Base-by-base conservation (phyloP, 345 rosid genomes). In the Syzygium jambos region DNA sequence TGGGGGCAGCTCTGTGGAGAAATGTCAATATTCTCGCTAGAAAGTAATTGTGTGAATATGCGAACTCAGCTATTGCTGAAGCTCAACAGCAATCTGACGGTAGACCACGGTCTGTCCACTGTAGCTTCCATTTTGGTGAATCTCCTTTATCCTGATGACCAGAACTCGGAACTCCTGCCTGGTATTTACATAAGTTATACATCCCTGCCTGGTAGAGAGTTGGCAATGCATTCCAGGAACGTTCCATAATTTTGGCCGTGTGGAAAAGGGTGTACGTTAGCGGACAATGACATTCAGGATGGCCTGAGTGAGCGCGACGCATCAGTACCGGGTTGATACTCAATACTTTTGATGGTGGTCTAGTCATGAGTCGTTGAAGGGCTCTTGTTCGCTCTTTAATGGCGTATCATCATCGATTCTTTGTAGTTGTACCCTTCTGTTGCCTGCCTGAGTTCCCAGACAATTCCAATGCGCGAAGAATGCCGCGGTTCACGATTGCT, bases 271-370 rank as follows among this genome's bases (percentile, higher is more conserved):
- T n/a, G 73, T n/a, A 3, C 6, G 19, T 27, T n/a, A 13, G 65
- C 7, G 29, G 65, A 57, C 7, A 57, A 6, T 25, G 29, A 61
- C 73, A 61, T 61, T 6, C 34, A 61, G 73, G 38, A 0, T n/a
- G 73, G 73, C 19, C 34, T 0, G 1, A n/a, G 73, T 17, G 9
- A 34, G 0, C 0, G 7, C 14, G 1, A 17, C 3, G 25, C 34
- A 68, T 34, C 1, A 0, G 25, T 17, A 10, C 46, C 5, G 6
- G 46, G 9, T 73, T 17, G 2, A 21, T 73, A 19, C 49, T 19
- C 25, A 2, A 0, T 73, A 34, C 80, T 73, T 73, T 11, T 0
- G 49, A 73, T 1, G 80, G 25, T 34, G 80, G 80, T 73, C 49
- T 21, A 0, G 46, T 73, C 11, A 34, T 2, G 0, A 73, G 49